Base-by-base conservation (phyloP, 768 basidiomycete genomes). In the Fomitopsis pulvina region DNA sequence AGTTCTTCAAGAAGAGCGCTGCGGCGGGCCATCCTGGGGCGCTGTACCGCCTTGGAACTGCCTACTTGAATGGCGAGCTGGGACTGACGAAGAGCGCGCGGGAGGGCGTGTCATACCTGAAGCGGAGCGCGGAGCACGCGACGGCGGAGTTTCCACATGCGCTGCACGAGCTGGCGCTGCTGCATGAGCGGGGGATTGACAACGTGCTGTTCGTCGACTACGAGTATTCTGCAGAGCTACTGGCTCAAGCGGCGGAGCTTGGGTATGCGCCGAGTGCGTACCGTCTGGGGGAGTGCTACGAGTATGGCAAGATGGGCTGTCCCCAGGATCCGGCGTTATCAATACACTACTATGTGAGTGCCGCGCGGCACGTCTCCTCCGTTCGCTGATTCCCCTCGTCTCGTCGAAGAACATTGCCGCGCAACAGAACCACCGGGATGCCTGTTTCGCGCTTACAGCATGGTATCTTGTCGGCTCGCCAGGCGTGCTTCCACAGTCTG, bases 401-500 rank as follows among this genome's bases (percentile, higher is more conserved):
- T 3, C 41, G n/a, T 41, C 28, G 11, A 60, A 92, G 91, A 97
- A 98, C 61, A 98, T 98, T 56, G 95, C 95, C 26, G 96, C 96
- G 2, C 95, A 97, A 62, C 94, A 97, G 70, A 85, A 83, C 59
- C 96, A 99, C 63, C 85, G 89, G 4, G 96, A 98, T 61, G 93
- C 95, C 0, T 98, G 95, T 65, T 98, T 98, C 62, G 95, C 96
- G 1, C 75, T 99, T 37, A 98, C 96, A 16, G 94, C 96, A 6
- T 99, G 95, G 95, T 99, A 99, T 63, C 85, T 99, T 55, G 95
- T 98, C 52, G 96, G 96, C 41, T 97, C 94, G 8, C 91, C 94
- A 0, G 95, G 96, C 21, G 92, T 99, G 1, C 78, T 99, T 14
- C 95, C 96, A 0, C 96, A 99, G 63, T 96, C 93, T 0, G 96